Conservation (phyloP, 257 asterid genomes). For the Nicotiana knightiana region DNA sequence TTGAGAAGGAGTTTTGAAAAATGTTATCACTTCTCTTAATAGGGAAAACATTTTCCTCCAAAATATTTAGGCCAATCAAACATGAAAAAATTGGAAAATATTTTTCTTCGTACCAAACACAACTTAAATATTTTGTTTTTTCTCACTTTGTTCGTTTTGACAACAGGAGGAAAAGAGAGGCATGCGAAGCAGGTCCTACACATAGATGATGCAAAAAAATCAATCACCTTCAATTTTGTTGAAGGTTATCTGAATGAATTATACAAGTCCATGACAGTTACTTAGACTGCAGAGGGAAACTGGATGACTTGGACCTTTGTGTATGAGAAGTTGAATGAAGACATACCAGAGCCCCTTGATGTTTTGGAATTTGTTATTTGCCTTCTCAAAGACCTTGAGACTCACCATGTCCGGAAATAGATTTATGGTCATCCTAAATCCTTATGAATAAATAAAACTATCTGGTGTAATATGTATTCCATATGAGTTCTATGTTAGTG, state of each 20-base stretch:
- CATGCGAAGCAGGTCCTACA: not conserved
- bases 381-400: not conserved
- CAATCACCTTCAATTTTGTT: not conserved
- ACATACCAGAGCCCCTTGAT: not conserved
- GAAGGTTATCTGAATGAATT: not conserved
- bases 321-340: not conserved
- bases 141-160: not conserved
- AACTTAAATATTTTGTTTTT: too few species aligned
- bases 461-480: not conserved
- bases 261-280: not conserved
- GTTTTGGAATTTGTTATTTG: not conserved
- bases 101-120: too few species aligned
- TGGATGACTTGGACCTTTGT: not conserved
- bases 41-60: too few species aligned
- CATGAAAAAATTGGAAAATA: too few species aligned
- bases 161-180: not conserved
- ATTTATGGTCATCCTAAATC: not conserved
- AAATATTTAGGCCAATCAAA: too few species aligned
- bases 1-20: too few species aligned
- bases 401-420: conserved; percentile 3
- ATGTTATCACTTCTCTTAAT: too few species aligned
- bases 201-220: not conserved
- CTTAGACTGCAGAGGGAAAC: not conserved
- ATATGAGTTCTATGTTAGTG: too few species aligned
- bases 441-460: not conserved